A percentile compares a stretch with the other conserved stretches of the same genome.
These are phyloP conservation scores for Trichoderma guizhouense DNA, from an alignment of 2,329 filamentous ascomycete genomes.

Conservation along the genomic window DNA sequence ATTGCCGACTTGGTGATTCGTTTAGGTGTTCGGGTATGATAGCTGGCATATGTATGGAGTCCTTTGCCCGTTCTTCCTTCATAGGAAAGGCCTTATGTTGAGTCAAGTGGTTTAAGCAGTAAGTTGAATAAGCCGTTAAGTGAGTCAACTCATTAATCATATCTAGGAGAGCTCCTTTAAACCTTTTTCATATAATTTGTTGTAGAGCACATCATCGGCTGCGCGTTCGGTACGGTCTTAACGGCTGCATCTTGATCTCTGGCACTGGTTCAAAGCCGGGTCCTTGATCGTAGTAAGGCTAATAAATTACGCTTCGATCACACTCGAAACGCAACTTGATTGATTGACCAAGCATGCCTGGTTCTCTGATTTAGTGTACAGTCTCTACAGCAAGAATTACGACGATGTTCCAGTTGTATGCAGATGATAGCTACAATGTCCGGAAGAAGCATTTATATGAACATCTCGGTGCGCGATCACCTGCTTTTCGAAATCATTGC, in stretches of 20 bases:
- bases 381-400: background rate
- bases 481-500: background rate
- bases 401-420: background rate
- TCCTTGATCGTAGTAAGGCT: background rate
- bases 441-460: background rate
- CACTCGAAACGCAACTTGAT: too few relatives aligned
- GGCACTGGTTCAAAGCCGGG: background rate
- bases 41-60: background rate
- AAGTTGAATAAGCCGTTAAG: background rate
- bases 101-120: too few relatives aligned
- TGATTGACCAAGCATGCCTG: background rate
- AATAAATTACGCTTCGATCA: background rate
- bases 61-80: background rate
- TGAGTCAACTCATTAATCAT: background rate
- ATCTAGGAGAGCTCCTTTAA: background rate
- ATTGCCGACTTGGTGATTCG: background rate
- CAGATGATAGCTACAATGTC: background rate
- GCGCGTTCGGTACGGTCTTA: background rate
- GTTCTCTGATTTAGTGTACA: background rate
- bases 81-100: background rate
- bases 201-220: background rate
- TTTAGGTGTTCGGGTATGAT: background rate
- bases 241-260: background rate
- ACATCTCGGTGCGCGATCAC: background rate
- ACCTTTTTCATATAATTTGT: background rate